A percentile compares a stretch with the other conserved stretches of the same genome.
Evolutionary conservation across 176 grass and related monocot genomes (phyloP).

Genomic region (Oryza punctata): DNA sequence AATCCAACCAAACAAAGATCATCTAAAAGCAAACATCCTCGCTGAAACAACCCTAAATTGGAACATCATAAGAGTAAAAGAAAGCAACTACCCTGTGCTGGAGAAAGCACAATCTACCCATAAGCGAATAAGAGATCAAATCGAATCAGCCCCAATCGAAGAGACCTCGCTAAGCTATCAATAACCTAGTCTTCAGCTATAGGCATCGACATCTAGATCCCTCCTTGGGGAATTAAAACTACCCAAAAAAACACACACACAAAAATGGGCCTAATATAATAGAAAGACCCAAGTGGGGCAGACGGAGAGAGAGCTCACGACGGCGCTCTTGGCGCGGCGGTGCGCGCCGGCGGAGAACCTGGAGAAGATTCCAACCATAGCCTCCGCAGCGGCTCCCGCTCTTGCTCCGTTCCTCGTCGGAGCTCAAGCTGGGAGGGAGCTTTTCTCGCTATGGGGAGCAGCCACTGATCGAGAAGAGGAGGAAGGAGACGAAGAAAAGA

Average conservation of each 20-base stretch:
- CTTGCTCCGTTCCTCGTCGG: constrained; percentile 15
- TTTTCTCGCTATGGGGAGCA: constrained; percentile 21
- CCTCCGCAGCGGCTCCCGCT: background rate
- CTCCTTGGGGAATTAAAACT: constrained; percentile 59
- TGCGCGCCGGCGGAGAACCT: constrained; percentile 61
- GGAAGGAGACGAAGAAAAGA: background rate
- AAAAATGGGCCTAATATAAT: constrained; percentile 18
- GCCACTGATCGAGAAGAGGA: constrained; percentile 11
- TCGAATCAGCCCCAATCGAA: constrained; percentile 29
- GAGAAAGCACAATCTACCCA: constrained; percentile 47
- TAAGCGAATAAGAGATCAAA: constrained; percentile 23
- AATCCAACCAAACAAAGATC: constrained; percentile 5
- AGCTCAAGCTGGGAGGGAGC: background rate
- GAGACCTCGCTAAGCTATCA: constrained; percentile 12
- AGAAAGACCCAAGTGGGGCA: background rate
- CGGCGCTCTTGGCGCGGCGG: constrained; percentile 75
- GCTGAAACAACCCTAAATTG: constrained; percentile 15
- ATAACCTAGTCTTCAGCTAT: constrained; percentile 26
- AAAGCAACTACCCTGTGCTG: constrained; percentile 34
- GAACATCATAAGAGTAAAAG: constrained; percentile 18
- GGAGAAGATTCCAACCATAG: constrained; percentile 90
- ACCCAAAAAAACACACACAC: constrained; percentile 30
- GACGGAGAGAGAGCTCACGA: constrained; percentile 43
- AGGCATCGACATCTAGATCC: constrained; percentile 42
- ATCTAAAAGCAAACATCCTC: constrained; percentile 4